Conservation (phyloP, 1,284 basidiomycete genomes). For the Sanghuangporus weigelae region DNA sequence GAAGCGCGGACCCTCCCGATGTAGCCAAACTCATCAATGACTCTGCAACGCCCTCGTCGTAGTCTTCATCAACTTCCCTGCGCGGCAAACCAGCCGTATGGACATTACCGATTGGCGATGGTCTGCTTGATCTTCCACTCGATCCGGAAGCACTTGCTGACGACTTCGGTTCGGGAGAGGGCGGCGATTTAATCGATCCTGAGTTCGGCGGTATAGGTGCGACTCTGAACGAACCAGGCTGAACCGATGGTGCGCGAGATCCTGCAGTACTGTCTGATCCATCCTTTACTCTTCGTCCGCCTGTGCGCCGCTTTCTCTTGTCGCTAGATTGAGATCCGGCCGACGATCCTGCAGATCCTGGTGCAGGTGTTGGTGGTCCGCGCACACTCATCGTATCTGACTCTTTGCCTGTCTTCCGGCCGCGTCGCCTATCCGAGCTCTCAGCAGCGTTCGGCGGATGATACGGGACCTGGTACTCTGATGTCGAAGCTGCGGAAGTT, state of each 20-base stretch:
- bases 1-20: constrained; percentile 29
- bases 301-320: constrained; percentile 12
- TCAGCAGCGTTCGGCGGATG: not conserved
- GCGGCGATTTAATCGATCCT: constrained; percentile 38
- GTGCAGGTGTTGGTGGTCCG: constrained; percentile 12
- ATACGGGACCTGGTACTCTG: constrained; percentile 6
- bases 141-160: constrained; percentile 53
- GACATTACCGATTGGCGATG: constrained; percentile 58
- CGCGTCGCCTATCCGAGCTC: constrained; percentile 4
- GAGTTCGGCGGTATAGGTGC: constrained; percentile 26
- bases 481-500: constrained; percentile 1
- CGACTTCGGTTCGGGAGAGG: constrained; percentile 52
- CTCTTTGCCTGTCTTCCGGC: constrained; percentile 7
- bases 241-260: constrained; percentile 18
- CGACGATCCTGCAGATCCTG: constrained; percentile 7
- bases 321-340: constrained; percentile 1
- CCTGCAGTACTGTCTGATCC: constrained; percentile 21
- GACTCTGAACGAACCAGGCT: constrained; percentile 34
- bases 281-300: constrained; percentile 15
- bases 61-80: constrained; percentile 74
- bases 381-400: constrained; percentile 5
- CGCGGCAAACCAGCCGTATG: constrained; percentile 43
- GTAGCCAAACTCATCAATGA: constrained; percentile 58
- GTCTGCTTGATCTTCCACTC: constrained; percentile 47
- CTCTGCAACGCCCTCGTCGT: constrained; percentile 73